Conservation (phyloP, 2,329 filamentous ascomycete genomes). For the Fusarium secorum region DNA sequence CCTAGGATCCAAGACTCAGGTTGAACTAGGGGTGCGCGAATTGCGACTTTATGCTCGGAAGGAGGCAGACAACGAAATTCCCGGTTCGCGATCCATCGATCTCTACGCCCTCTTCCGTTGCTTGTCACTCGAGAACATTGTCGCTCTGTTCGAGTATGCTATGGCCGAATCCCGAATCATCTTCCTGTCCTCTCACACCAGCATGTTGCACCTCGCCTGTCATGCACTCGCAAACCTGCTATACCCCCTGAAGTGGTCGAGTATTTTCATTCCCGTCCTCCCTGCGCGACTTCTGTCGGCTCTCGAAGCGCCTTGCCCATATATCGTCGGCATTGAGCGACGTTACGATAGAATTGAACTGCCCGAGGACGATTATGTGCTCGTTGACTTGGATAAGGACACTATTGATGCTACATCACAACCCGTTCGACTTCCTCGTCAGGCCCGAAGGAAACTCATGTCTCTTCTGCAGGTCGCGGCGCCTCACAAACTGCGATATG, state of each 20-base stretch:
- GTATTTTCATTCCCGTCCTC: constrained; percentile 91
- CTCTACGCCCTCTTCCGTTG: constrained; percentile 92
- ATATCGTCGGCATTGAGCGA: constrained; percentile 94
- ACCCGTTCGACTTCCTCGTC: constrained; percentile 82
- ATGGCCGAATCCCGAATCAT: constrained; percentile 95
- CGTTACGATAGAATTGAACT: constrained; percentile 86
- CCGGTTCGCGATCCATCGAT: constrained; percentile 89
- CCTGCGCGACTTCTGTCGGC: constrained; percentile 88
- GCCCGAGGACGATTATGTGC: constrained; percentile 93
- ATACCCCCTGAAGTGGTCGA: constrained; percentile 92
- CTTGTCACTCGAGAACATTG: constrained; percentile 88
- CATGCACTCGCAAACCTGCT: constrained; percentile 85
- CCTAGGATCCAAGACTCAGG: constrained; percentile 91
- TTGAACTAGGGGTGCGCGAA: constrained; percentile 89
- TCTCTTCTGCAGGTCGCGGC: constrained; percentile 89
- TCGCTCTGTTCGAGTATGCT: constrained; percentile 91
- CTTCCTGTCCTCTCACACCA: constrained; percentile 91
- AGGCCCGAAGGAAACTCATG: constrained; percentile 87
- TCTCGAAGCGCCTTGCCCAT: constrained; percentile 93
- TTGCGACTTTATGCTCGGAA: constrained; percentile 91
- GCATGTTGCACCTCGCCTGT: constrained; percentile 93
- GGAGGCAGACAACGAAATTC: constrained; percentile 91
- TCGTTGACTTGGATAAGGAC: constrained; percentile 93
- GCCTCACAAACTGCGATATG: constrained; percentile 86
- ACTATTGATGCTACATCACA: constrained; percentile 83